These are phyloP conservation scores for Wickerhamiella parazyma DNA, from an alignment of 805 yeast species.

Conservation along the genomic window DNA sequence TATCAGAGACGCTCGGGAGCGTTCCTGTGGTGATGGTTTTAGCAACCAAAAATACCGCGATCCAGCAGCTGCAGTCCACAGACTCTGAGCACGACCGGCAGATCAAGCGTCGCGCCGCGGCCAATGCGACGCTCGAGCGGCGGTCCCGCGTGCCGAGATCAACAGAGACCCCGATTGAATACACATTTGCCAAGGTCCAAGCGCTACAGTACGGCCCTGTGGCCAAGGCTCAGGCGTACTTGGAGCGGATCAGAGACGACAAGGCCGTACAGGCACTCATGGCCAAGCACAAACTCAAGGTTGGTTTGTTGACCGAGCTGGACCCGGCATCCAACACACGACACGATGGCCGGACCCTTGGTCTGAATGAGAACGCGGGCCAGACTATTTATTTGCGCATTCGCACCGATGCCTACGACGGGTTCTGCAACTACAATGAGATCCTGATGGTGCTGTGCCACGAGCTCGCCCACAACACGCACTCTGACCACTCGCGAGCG, in stretches of 20 bases:
- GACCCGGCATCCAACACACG: conserved; percentile 29
- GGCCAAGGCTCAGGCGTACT: conserved; percentile 21
- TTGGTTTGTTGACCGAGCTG: conserved; percentile 27
- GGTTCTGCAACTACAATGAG: conserved; percentile 26
- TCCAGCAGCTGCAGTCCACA: conserved; percentile 18
- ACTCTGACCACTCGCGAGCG: conserved; percentile 25
- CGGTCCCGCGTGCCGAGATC: conserved; percentile 9
- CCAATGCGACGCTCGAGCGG: conserved; percentile 11
- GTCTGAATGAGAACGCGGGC: conserved; percentile 26
- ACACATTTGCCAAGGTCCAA: conserved; percentile 24
- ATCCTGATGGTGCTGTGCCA: conserved; percentile 27
- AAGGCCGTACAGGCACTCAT: conserved; percentile 27
- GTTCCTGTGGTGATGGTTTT: conserved; percentile 17
- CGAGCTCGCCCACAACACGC: conserved; percentile 29
- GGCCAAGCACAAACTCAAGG: conserved; percentile 26
- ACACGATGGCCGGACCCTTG: conserved; percentile 22
- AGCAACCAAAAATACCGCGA: conserved; percentile 21
- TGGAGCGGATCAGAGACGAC: conserved; percentile 25
- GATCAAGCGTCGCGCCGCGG: conserved; percentile 12
- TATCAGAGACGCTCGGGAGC: neutral
- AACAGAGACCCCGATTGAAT: conserved; percentile 12
- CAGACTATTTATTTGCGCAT: conserved; percentile 27
- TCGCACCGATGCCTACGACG: conserved; percentile 28
- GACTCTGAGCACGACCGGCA: conserved; percentile 17
- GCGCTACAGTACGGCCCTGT: conserved; percentile 25